Base-by-base conservation (phyloP, 73 alveolate species). In the Paramecium caudatum region DNA sequence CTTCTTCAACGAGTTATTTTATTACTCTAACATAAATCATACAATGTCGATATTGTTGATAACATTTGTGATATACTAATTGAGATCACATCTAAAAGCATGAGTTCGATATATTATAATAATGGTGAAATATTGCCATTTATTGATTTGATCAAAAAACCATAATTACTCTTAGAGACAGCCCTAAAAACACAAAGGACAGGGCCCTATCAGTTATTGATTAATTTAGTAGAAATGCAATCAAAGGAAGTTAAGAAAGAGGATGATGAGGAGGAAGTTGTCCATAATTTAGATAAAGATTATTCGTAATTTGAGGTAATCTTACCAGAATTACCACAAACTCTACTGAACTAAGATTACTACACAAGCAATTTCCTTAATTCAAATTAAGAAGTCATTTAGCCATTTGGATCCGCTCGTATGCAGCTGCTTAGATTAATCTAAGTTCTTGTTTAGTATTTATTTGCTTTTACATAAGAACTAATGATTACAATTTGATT, bases 341-440 rank as follows among this genome's bases (percentile, higher is more conserved):
- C n/a, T 16, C 65, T 74, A 4, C 19, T 74, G 15, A 27, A 74
- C 8, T 8, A 74, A 39, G 88, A 74, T 21, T 27, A 27, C 43
- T 47, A 74, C 21, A 43, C 68, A 2, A 41, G 47, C 23, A 45
- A 74, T 17, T 74, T 74, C 19, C 15, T 27, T 19, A 74, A 43
- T 43, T 36, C 88, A 9, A 74, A 74, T 74, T 5, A 43, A 74
- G 0, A 0, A n/a, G 17, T 27, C 0, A 43, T 74, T 4, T 25
- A 74, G 43, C 88, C 88, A 10, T 74, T 74, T 21, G 88, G 88
- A 74, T 74, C 43, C 36, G 88, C 55, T 10, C 27, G 83, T 32
- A 65, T 65, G 47, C 30, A 36, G 7, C 34, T 65, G 17, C 17
- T 65, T 1, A 65, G 15, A 65, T 23, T 65, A 10, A 65, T 65